A percentile compares a stretch with the other conserved stretches of the same genome.
Evolutionary conservation across 768 basidiomycete genomes (phyloP).

Genomic region (Boletus rubescentipes): DNA sequence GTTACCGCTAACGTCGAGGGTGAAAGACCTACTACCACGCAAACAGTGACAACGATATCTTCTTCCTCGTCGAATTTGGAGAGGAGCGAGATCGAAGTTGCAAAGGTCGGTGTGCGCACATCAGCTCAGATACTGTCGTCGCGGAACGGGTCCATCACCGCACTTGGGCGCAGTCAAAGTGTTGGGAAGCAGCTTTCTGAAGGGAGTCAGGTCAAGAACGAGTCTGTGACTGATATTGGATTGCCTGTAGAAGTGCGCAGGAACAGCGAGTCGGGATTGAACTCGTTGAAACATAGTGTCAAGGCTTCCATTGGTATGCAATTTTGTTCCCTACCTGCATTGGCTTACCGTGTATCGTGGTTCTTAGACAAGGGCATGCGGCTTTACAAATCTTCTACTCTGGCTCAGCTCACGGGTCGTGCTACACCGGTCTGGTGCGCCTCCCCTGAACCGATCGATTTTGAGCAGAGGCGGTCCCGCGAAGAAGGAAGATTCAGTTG

Average conservation of each 20-base stretch:
- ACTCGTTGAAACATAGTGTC: constrained; percentile 64
- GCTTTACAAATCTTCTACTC: constrained; percentile 62
- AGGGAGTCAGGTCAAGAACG: constrained; percentile 4
- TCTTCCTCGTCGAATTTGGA: constrained; percentile 25
- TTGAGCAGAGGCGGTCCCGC: constrained; percentile 32
- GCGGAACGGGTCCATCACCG: constrained; percentile 22
- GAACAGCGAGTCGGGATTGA: constrained; percentile 40
- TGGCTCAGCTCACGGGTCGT: constrained; percentile 40
- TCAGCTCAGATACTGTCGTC: constrained; percentile 30
- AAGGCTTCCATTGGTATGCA: constrained; percentile 70
- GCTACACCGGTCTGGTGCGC: constrained; percentile 30
- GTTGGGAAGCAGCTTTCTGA: constrained; percentile 8
- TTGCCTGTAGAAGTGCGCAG: constrained; percentile 27
- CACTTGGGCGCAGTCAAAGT: constrained; percentile 12
- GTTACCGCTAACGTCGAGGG: background rate
- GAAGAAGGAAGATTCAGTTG: constrained; percentile 36
- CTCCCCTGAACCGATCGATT: constrained; percentile 32
- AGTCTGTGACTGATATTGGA: constrained; percentile 20
- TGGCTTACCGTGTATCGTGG: background rate
- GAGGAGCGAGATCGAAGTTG: constrained; percentile 30
- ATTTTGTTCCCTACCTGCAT: background rate
- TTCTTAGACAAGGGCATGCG: constrained; percentile 64
- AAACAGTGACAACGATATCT: constrained; percentile 18
- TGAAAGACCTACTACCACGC: constrained; percentile 7
- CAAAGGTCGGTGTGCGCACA: constrained; percentile 27